These are phyloP conservation scores for Chlorella sp. DNA, from an alignment of 139 green algal species.

Conservation along the genomic window DNA sequence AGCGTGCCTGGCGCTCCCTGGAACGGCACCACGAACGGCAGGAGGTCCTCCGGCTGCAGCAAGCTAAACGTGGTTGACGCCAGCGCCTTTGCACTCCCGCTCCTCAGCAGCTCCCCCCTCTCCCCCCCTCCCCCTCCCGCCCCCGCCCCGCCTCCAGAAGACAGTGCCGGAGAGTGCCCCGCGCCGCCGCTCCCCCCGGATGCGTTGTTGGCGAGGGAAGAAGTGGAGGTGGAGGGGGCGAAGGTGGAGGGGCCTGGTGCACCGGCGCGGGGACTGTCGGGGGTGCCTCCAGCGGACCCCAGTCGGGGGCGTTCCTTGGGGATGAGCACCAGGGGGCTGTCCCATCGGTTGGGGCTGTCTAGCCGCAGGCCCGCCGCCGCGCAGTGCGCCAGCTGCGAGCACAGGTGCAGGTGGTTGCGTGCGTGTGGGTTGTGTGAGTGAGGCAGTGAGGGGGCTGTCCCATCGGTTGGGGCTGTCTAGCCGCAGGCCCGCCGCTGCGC, in stretches of 20 bases:
- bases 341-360: slow-evolving; percentile 54
- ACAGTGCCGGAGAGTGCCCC: too few relatives aligned
- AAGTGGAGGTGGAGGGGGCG: too few relatives aligned
- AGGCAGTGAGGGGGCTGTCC: slow-evolving; percentile 58
- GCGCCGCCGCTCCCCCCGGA: too few relatives aligned
- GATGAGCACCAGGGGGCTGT: slow-evolving; percentile 50
- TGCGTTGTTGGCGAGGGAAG: too few relatives aligned
- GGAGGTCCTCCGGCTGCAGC: slow-evolving; percentile 69
- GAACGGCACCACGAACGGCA: slow-evolving; percentile 86
- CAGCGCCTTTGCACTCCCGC: slow-evolving; percentile 7
- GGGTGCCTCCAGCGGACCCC: not conserved
- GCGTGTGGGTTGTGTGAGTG: too few relatives aligned
- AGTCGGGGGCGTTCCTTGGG: slow-evolving; percentile 23
- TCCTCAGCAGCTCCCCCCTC: too few relatives aligned
- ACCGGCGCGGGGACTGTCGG: slow-evolving; percentile 2
- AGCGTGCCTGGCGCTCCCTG: slow-evolving; percentile 26
- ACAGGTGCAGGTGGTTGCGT: not conserved
- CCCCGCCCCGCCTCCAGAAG: too few relatives aligned
- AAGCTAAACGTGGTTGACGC: slow-evolving; percentile 30
- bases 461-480: slow-evolving; percentile 49
- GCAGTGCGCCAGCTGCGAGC: slow-evolving; percentile 53
- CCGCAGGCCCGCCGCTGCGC: slow-evolving; percentile 50
- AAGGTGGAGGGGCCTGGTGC: too few relatives aligned
- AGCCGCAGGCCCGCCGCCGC: slow-evolving; percentile 46
- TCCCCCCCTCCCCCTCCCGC: too few relatives aligned